phyloP scores from a whole-genome alignment of 352 stramenopile genomes.

The Globisporangium cystogenes region DNA sequence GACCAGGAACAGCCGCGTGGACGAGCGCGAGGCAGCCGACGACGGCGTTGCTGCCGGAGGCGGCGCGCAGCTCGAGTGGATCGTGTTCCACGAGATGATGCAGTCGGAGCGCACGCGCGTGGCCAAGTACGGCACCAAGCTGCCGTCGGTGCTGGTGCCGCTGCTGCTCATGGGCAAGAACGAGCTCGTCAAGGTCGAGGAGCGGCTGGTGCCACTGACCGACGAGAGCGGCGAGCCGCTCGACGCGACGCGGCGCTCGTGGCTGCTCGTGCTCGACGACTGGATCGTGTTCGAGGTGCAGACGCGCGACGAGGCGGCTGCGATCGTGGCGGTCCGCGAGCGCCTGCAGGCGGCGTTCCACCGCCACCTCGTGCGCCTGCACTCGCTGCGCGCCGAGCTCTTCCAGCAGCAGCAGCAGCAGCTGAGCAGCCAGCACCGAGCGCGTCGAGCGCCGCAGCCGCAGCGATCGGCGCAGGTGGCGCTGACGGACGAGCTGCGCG shows the following conservation, averaged over 20 bases:
- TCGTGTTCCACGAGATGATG: constrained; percentile 85
- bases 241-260: constrained; percentile 19
- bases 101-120: constrained; percentile 61
- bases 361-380: constrained; percentile 59
- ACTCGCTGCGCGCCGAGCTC: constrained; percentile 21
- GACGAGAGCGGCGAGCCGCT: constrained; percentile 20
- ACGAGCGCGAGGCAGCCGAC: constrained; percentile 16
- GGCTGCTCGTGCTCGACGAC: constrained; percentile 61
- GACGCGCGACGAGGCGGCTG: constrained; percentile 33
- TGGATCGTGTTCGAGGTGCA: constrained; percentile 68
- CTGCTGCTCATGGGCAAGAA: constrained; percentile 55
- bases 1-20: constrained; percentile 13
- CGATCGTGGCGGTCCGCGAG: constrained; percentile 42
- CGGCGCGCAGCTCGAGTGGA: constrained; percentile 41
- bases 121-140: constrained; percentile 66
- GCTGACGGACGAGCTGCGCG: constrained; percentile 14
- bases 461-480: neutral
- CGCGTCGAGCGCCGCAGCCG: neutral
- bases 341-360: constrained; percentile 58
- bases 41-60: too few species aligned
- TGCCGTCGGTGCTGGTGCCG: constrained; percentile 52
- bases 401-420: constrained; percentile 14
- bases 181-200: constrained; percentile 18
- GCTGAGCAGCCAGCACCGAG: neutral
- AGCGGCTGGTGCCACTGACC: constrained; percentile 22